These are phyloP conservation scores for Candida smagusa DNA, from an alignment of 1,139 yeast genomes.

Conservation along the genomic window DNA sequence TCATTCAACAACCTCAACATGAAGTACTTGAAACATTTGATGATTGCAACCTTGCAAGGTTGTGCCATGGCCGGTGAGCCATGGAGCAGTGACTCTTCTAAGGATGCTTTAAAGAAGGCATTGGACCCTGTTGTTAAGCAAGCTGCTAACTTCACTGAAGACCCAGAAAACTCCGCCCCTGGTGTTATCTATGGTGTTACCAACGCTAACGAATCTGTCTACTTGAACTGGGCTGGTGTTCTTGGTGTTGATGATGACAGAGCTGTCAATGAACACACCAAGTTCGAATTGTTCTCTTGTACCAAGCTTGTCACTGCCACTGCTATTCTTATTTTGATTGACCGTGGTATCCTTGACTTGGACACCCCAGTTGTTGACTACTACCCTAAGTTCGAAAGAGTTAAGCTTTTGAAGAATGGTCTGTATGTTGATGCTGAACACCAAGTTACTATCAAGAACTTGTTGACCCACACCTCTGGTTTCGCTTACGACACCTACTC, in stretches of 20 bases:
- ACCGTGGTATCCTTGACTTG: slow-evolving; percentile 17
- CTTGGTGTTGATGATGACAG: background rate
- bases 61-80: no score
- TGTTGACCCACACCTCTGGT: slow-evolving; percentile 52
- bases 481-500: slow-evolving; percentile 40
- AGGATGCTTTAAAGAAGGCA: slow-evolving; percentile 1
- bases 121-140: slow-evolving; percentile 1
- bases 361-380: slow-evolving; percentile 19
- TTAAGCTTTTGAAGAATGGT: slow-evolving; percentile 8
- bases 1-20: background rate
- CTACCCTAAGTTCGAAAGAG: slow-evolving; percentile 12
- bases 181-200: slow-evolving; percentile 7
- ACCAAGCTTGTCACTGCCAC: slow-evolving; percentile 18
- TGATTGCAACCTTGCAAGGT: no score
- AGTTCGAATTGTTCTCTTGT: slow-evolving; percentile 2
- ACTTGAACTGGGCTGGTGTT: slow-evolving; percentile 3
- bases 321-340: slow-evolving; percentile 18
- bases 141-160: slow-evolving; percentile 1
- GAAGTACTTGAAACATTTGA: no score
- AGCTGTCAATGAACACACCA: slow-evolving; percentile 1
- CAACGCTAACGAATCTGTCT: slow-evolving; percentile 3
- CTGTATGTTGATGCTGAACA: slow-evolving; percentile 8
- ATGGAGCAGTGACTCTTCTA: background rate
- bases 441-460: slow-evolving; percentile 43
- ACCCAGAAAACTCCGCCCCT: slow-evolving; percentile 3